Conservation (phyloP, 75 land plant genomes). For the Cupressus sempervirens region DNA sequence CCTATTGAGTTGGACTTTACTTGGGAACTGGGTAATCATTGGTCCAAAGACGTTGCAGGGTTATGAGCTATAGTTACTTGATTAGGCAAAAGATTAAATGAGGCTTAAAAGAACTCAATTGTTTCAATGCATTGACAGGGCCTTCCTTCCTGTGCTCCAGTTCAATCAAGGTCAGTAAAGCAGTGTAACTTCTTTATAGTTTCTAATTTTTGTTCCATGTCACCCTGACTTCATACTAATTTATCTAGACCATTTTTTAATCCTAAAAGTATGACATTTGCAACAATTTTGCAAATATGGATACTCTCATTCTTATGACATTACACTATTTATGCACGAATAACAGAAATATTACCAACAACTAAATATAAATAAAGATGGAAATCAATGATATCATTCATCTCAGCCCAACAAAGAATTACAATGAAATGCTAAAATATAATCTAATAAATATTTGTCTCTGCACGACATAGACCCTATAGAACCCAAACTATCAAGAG, state of each 20-base stretch:
- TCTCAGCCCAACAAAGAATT: not conserved
- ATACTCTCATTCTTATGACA: not conserved
- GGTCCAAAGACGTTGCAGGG: not conserved
- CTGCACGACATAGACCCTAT: not conserved
- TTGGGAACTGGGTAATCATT: not conserved
- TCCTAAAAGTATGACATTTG: not conserved
- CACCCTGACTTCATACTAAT: not conserved
- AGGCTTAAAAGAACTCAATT: not conserved
- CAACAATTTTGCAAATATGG: not conserved
- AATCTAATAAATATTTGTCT: conserved; percentile 2
- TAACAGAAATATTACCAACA: not conserved
- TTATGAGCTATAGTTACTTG: not conserved
- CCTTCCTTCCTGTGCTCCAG: not conserved
- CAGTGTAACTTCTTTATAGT: not conserved
- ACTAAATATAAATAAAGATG: not conserved
- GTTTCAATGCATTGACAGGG: not conserved
- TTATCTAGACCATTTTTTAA: not conserved
- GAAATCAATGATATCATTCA: conserved; percentile 4
- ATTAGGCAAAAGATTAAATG: not conserved
- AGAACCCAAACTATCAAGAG: not conserved
- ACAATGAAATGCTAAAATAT: not conserved
- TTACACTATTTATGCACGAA: not conserved
- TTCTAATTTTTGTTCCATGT: not conserved
- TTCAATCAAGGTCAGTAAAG: not conserved
- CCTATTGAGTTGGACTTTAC: not conserved